Evolutionary conservation across 108 stramenopile genomes (phyloP).

Genomic region (Pinguiococcus pyrenoidosus): DNA sequence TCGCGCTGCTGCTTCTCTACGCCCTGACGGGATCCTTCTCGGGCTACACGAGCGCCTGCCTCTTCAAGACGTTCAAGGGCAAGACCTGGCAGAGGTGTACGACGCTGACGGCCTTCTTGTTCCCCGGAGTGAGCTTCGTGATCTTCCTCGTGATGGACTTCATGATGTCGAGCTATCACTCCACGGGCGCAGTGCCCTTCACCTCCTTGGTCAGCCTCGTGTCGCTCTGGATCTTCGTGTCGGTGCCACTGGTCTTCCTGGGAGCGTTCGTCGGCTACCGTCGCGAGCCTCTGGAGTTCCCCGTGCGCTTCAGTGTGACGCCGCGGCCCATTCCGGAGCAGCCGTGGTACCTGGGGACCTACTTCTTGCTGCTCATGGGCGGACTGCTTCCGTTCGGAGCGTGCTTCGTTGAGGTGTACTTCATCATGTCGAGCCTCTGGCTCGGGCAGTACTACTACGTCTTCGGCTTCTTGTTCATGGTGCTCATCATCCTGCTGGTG

Average conservation of each 20-base stretch:
- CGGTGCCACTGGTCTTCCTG: slow-evolving; percentile 81
- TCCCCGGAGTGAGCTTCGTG: slow-evolving; percentile 68
- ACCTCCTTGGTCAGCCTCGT: slow-evolving; percentile 63
- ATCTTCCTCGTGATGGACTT: slow-evolving; percentile 77
- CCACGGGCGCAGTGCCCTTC: slow-evolving; percentile 82
- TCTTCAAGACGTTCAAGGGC: slow-evolving; percentile 92
- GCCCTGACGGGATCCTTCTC: slow-evolving; percentile 79
- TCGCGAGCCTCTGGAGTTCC: slow-evolving; percentile 79
- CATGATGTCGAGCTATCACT: slow-evolving; percentile 46
- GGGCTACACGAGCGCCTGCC: slow-evolving; percentile 73
- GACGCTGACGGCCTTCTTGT: slow-evolving; percentile 63
- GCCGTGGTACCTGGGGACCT: slow-evolving; percentile 61
- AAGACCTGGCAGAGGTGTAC: slow-evolving; percentile 66
- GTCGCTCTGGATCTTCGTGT: slow-evolving; percentile 86
- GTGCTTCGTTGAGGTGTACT: slow-evolving; percentile 96
- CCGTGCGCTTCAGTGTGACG: slow-evolving; percentile 61
- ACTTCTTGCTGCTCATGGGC: slow-evolving; percentile 61
- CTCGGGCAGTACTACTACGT: slow-evolving; percentile 96
- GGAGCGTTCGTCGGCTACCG: slow-evolving; percentile 97
- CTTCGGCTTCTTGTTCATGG: slow-evolving; percentile 93
- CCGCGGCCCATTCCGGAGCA: slow-evolving; percentile 70
- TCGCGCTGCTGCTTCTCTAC: slow-evolving; percentile 89
- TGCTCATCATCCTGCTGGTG: slow-evolving; percentile 71
- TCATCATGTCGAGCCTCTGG: slow-evolving; percentile 97
- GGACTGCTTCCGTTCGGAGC: slow-evolving; percentile 96